Evolutionary conservation across 768 basidiomycete genomes (phyloP), one percentile per base, ranked within the genome.

Genomic region (Naematelia encephala): DNA sequence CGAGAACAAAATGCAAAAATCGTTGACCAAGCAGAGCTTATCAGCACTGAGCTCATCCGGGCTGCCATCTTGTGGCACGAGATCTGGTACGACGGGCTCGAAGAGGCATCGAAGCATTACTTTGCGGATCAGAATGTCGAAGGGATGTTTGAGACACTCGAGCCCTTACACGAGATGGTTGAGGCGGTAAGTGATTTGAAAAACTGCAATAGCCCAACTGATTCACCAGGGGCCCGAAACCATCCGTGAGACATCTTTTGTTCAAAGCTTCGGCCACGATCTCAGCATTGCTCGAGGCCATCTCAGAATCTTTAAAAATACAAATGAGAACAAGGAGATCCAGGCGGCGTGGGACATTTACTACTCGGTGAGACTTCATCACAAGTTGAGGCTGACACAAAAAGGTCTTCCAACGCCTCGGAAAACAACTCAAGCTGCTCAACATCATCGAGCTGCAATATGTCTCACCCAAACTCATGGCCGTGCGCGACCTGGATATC

Each of bases 341-440:
- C 96, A 98, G 74, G 90, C 89, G 72, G 96, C 96, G 28, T 99
- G 96, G 96, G 96, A 98, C 70, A 92, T 97, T 25, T 99, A 99
- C 78, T 99, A 97, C 70, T 85, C 85, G 49, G 91, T 91, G 72
- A 62, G 86, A 76, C n/a, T 4, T 34, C 8, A 0, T 23, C 12
- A 22, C 13, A 27, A 44, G 28, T 11, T 12, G 39, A n/a, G 19
- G 44, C 57, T 54, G 52, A 54, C 34, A 19, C 34, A 30, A 42
- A 4, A 63, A 93, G 90, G 89, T 97, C 28, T 98, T 98, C 82
- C 90, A 90, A 78, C 91, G 90, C 75, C 86, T 99, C 56, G 90
- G 96, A 74, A 97, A 93, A 79, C 91, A 91, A 66, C 78, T 99
- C 23, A 90, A 91, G 16, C 84, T 87, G 60, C 82, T 97, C 47